Evolutionary conservation across 225 moss, liverwort and hornwort species (phyloP).

Genomic region (Bryoerythrophyllum caledonicum): DNA sequence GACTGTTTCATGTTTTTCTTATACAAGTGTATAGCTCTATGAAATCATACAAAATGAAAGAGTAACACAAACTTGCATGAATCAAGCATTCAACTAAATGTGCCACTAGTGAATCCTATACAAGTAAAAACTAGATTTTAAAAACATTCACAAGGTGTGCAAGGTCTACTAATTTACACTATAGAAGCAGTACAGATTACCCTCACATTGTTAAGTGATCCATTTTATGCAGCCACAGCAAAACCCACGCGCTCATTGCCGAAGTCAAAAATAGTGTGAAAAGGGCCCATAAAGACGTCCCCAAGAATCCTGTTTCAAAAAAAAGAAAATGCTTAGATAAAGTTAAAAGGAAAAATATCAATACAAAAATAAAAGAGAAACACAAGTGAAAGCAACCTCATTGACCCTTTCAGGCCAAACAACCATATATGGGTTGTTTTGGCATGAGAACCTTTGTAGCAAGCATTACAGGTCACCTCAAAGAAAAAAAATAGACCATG

Average conservation of each 20-base stretch:
- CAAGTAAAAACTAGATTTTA: constrained; percentile 4
- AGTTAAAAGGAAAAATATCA: too few species aligned
- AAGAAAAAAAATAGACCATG: too few species aligned
- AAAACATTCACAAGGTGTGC: not conserved
- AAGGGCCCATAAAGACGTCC: constrained; percentile 87
- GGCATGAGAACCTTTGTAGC: too few species aligned
- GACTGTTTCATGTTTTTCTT: not conserved
- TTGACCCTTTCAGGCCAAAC: too few species aligned
- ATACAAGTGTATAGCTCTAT: too few species aligned
- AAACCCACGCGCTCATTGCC: constrained; percentile 85
- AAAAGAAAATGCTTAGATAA: too few species aligned
- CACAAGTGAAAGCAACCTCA: too few species aligned
- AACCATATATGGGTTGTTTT: too few species aligned
- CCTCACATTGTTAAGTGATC: not conserved
- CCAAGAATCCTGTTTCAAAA: constrained; percentile 81
- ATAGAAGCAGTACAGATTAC: constrained; percentile 6
- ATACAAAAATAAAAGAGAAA: too few species aligned
- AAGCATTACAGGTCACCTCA: too few species aligned
- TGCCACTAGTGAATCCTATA: not conserved
- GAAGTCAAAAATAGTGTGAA: constrained; percentile 91
- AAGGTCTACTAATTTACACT: constrained; percentile 21
- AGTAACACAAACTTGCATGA: too few species aligned
- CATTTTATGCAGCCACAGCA: constrained; percentile 50
- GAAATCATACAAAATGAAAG: not conserved
- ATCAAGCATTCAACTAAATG: too few species aligned